Base-by-base conservation (phyloP, 2,329 filamentous ascomycete genomes). In the Venturia carpophila region DNA sequence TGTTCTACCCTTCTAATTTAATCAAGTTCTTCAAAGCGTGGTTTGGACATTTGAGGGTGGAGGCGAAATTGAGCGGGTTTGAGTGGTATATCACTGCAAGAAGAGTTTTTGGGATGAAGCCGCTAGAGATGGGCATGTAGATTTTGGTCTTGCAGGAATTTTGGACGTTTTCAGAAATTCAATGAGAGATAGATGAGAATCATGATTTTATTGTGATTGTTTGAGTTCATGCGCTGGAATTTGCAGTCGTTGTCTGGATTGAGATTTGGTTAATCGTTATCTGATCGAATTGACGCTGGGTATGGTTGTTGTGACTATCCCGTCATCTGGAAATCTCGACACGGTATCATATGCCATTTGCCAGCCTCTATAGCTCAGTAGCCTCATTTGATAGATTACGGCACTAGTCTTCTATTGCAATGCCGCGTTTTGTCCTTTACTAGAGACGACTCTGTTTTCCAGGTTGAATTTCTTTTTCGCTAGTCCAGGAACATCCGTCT, bases 31-130 rank as follows among this genome's bases (percentile, higher is more conserved):
- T 86, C 10, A 67, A 71, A 6, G 84, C 84, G 3, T 84, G 83
- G 79, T 71, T 75, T 2, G 77, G 75, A 13, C 85, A 83, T 70
- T 74, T 81, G 64, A 77, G 82, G 42, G 79, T 87, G 0, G 84
- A 85, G 71, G 65, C 84, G 66, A 84, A 85, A 73, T 70, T 87
- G 60, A 79, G 78, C 63, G 70, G 80, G n/a, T 87, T 85, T 72
- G 85, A 87, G 75, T 76, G 76, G 45, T 82, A 82, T 70, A 72
- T 87, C 52, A 79, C 76, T 62, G 62, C 82, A 13, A 80, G 82
- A 70, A 79, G 80, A 63, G 71, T 79, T 64, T 68, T 85, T 62
- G 82, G 82, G 24, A 68, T 82, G 70, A 70, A 68, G 66, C 67
- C 70, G 58, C 64, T 67, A 24, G 60, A 42, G 37, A 30, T 61